phyloP scores from a whole-genome alignment of 2,329 filamentous ascomycete genomes.

The Alternaria ventricosa region DNA sequence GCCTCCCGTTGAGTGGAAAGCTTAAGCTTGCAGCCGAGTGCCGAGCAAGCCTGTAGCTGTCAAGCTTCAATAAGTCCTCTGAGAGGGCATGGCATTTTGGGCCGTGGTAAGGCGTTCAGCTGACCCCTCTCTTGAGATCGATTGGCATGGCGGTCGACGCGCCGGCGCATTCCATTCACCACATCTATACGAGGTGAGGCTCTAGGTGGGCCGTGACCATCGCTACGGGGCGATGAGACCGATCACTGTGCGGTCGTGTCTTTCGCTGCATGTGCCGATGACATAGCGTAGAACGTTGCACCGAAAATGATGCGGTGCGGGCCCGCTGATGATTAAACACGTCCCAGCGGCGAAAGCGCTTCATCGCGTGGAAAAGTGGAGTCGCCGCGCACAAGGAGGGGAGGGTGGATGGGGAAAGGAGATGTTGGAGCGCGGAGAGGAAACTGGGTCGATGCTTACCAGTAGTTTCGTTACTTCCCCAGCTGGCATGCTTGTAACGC shows the following conservation, averaged over 20 bases:
- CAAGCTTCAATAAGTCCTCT: conserved; percentile 7
- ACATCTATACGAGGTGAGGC: neutral
- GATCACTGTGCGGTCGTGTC: neutral
- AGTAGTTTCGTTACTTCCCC: neutral
- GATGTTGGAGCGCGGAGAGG: neutral
- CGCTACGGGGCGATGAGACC: neutral
- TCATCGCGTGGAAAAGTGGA: neutral
- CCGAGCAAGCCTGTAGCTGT: conserved; percentile 5
- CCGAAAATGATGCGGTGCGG: neutral
- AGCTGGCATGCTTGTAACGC: neutral
- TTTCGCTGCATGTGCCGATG: neutral
- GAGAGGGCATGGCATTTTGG: neutral
- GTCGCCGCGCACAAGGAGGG: neutral
- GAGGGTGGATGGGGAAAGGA: neutral
- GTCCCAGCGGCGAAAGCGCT: neutral
- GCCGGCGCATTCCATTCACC: neutral
- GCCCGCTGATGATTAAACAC: neutral
- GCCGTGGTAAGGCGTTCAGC: neutral
- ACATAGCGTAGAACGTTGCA: neutral
- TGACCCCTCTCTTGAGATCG: neutral
- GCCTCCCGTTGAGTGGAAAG: conserved; percentile 19
- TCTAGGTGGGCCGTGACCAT: neutral
- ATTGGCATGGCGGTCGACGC: neutral
- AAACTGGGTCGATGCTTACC: neutral
- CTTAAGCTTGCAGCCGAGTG: conserved; percentile 20